A percentile compares a stretch with the other conserved stretches of the same genome.
Conservation (phyloP, 805 yeast species). For the Yarrowia hollandica region DNA sequence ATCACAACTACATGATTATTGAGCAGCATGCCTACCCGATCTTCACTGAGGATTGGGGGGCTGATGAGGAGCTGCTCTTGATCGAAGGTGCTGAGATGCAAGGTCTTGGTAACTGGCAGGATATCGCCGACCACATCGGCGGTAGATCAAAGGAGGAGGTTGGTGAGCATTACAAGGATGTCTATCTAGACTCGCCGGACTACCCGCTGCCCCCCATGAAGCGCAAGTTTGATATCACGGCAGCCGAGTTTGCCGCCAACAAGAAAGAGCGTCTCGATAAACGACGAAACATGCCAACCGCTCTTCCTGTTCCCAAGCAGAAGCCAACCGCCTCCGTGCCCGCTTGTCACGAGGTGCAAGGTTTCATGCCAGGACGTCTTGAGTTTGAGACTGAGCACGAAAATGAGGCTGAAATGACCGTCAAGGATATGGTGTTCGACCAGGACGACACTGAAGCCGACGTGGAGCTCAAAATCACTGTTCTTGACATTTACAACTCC, state of each 20-base stretch:
- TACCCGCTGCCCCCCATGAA: constrained; percentile 91
- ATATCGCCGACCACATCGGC: constrained; percentile 94
- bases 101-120: constrained; percentile 98
- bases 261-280: constrained; percentile 72
- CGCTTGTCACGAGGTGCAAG: constrained; percentile 93
- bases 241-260: constrained; percentile 65
- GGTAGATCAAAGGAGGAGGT: constrained; percentile 91
- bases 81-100: constrained; percentile 88
- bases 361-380: constrained; percentile 97
- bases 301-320: constrained; percentile 77
- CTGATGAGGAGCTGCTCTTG: constrained; percentile 88
- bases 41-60: constrained; percentile 91
- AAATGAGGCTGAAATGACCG: constrained; percentile 91
- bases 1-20: constrained; percentile 86
- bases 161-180: constrained; percentile 71
- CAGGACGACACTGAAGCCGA: constrained; percentile 88
- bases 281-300: constrained; percentile 65
- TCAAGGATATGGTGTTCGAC: constrained; percentile 94
- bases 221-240: constrained; percentile 58
- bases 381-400: constrained; percentile 97
- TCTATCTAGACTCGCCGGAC: constrained; percentile 64
- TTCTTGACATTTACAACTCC: constrained; percentile 85
- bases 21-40: constrained; percentile 96
- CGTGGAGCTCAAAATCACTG: constrained; percentile 82
- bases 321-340: constrained; percentile 94